Conservation (phyloP, 352 stramenopile species). For the Thalassiosira hispida region DNA sequence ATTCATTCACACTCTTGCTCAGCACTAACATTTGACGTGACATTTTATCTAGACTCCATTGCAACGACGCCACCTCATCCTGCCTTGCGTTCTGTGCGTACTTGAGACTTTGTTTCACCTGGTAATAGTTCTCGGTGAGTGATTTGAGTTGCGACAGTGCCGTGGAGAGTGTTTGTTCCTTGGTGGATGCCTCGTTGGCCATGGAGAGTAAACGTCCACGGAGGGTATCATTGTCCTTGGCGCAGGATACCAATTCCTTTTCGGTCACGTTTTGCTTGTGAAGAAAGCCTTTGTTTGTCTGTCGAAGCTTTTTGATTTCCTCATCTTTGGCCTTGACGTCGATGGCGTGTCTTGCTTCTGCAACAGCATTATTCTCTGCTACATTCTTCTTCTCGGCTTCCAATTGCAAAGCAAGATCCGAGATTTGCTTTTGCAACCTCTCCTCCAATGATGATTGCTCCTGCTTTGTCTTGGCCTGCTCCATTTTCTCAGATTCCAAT, state of each 20-base stretch:
- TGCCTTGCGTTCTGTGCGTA: slow-evolving; percentile 16
- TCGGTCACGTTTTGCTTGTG: slow-evolving; percentile 22
- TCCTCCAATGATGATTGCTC: slow-evolving; percentile 2
- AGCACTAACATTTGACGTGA: slow-evolving; percentile 33
- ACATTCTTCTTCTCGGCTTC: slow-evolving; percentile 5
- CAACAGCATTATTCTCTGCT: background rate
- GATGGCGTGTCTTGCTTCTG: background rate
- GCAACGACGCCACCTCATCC: slow-evolving; percentile 33
- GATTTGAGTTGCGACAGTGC: slow-evolving; percentile 32
- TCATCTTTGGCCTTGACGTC: slow-evolving; percentile 6
- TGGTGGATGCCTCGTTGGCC: slow-evolving; percentile 18
- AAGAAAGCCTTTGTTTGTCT: slow-evolving; percentile 13
- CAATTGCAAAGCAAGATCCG: slow-evolving; percentile 18
- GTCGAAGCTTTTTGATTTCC: slow-evolving; percentile 25
- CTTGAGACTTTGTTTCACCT: slow-evolving; percentile 19
- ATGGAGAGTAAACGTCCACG: slow-evolving; percentile 12
- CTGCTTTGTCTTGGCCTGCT: background rate
- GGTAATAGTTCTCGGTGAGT: slow-evolving; percentile 35
- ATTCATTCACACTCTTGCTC: slow-evolving; percentile 22
- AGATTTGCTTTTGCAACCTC: slow-evolving; percentile 15
- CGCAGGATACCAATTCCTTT: slow-evolving; percentile 14
- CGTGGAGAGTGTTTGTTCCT: slow-evolving; percentile 31
- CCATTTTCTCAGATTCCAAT: background rate
- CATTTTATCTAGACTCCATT: slow-evolving; percentile 32
- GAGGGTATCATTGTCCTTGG: slow-evolving; percentile 27